Evolutionary conservation across 2,329 filamentous ascomycete species (phyloP).

Genomic region (Colletotrichum salicis): DNA sequence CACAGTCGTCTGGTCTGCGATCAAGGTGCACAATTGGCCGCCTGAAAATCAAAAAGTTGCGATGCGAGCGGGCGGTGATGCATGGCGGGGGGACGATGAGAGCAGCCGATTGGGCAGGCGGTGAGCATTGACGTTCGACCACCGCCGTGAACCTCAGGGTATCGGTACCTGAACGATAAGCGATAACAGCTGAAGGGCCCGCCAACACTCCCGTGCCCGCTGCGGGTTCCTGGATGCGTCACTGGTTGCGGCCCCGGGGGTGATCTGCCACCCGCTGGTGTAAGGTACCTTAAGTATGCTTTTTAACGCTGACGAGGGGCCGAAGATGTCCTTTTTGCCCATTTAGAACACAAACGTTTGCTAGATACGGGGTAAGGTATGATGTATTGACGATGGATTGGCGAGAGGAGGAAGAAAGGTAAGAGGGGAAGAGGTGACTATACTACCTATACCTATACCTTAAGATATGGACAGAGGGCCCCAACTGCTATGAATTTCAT

Average conservation of each 20-base stretch:
- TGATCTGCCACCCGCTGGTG: not conserved
- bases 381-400: no score
- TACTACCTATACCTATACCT: no score
- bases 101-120: constrained; percentile 29
- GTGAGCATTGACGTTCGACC: constrained; percentile 10
- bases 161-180: no score
- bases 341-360: no score
- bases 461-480: not conserved
- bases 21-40: not conserved
- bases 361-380: no score
- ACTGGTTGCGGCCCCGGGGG: not conserved
- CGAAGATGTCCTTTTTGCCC: not conserved
- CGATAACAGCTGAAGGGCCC: not conserved
- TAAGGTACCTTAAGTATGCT: not conserved
- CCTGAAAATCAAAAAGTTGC: constrained; percentile 23
- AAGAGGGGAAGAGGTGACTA: not conserved
- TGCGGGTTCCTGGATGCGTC: not conserved
- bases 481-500: not conserved
- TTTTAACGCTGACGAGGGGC: not conserved
- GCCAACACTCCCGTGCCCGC: no score
- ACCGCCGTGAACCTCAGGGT: no score
- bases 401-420: not conserved
- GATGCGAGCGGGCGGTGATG: not conserved
- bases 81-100: constrained; percentile 18
- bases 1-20: constrained; percentile 1